A percentile compares a stretch with the other conserved stretches of the same genome.
These are phyloP conservation scores for Blakeslea trispora DNA, from an alignment of 371 early-diverging fungal genomes.

Conservation along the genomic window DNA sequence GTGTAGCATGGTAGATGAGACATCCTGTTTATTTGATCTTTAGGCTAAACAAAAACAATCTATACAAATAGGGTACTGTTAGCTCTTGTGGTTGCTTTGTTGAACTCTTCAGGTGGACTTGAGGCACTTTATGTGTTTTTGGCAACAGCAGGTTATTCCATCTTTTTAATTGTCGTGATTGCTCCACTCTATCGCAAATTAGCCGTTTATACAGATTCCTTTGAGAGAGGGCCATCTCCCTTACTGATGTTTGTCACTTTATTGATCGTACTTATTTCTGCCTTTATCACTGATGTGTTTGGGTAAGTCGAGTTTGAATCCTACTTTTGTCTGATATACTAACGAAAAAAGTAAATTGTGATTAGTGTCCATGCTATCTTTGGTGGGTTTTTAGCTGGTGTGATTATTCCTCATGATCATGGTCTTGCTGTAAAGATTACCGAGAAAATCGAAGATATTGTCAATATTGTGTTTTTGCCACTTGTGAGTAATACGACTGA, in stretches of 20 bases:
- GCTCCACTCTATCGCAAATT: constrained; percentile 56
- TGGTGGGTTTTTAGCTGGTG: constrained; percentile 88
- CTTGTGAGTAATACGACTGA: constrained; percentile 62
- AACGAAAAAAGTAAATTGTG: constrained; percentile 7
- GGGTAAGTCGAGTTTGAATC: too few species aligned
- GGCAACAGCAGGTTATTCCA: constrained; percentile 57
- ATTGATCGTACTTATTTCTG: constrained; percentile 61
- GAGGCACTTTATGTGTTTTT: constrained; percentile 75
- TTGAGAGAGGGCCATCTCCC: constrained; percentile 65
- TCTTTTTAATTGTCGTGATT: constrained; percentile 61
- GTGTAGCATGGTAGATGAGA: constrained; percentile 73
- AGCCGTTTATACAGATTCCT: constrained; percentile 49
- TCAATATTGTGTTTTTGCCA: constrained; percentile 85
- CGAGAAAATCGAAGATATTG: constrained; percentile 91
- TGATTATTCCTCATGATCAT: constrained; percentile 85
- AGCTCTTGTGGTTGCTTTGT: constrained; percentile 78
- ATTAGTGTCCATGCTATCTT: constrained; percentile 79
- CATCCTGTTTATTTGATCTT: too few species aligned
- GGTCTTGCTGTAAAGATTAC: constrained; percentile 87
- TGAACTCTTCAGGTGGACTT: constrained; percentile 65
- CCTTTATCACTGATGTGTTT: constrained; percentile 83
- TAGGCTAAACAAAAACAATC: background rate
- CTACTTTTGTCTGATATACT: background rate
- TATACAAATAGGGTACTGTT: constrained; percentile 59
- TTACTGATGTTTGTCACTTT: constrained; percentile 68